phyloP scores from a whole-genome alignment of 2,329 filamentous ascomycete genomes.

The Colletotrichum sp. region DNA sequence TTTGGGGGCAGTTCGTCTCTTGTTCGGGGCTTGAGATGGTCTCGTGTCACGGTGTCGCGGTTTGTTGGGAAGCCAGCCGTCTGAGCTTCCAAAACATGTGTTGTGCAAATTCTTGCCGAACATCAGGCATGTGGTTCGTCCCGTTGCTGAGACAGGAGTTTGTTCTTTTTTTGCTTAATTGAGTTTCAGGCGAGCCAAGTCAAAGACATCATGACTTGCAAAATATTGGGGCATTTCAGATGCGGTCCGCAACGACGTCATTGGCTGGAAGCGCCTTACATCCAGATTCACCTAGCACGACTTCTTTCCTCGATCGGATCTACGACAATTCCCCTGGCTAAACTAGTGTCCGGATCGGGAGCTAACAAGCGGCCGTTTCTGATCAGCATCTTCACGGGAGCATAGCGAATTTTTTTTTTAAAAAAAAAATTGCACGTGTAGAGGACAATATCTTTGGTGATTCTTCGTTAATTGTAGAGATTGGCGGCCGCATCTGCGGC shows the following conservation, averaged over 20 bases:
- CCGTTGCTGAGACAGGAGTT: background rate
- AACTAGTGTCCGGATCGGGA: background rate
- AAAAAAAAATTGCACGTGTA: background rate
- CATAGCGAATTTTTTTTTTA: too few species aligned
- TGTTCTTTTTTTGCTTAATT: background rate
- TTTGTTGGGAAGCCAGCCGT: background rate
- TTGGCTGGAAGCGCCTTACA: background rate
- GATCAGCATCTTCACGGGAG: background rate
- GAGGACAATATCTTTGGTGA: background rate
- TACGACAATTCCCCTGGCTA: background rate
- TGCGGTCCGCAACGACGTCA: constrained; percentile 9
- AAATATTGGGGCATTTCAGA: background rate
- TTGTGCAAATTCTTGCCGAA: background rate
- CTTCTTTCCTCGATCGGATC: background rate
- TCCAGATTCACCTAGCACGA: background rate
- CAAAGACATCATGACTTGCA: constrained; percentile 24
- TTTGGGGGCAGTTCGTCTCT: background rate
- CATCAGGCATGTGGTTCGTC: background rate
- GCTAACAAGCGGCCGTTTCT: background rate
- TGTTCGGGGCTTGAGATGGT: background rate
- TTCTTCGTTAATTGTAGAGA: background rate
- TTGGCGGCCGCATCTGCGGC: background rate
- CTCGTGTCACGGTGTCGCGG: background rate
- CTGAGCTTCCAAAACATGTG: background rate
- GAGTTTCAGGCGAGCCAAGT: constrained; percentile 3